These are phyloP conservation scores for Camellia oleifera DNA, from an alignment of 179 eudicot species.

Conservation along the genomic window DNA sequence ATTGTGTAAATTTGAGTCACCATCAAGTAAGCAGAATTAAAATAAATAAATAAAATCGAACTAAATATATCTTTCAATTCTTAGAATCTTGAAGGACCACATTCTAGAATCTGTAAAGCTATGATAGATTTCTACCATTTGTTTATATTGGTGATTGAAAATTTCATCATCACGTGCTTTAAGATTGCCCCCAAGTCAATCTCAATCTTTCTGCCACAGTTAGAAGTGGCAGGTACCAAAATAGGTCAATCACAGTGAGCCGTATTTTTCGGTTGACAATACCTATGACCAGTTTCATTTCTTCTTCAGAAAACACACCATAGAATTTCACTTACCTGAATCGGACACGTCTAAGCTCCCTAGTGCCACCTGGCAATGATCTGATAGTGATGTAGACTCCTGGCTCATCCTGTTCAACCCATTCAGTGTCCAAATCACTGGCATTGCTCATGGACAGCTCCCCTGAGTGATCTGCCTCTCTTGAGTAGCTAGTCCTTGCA, in stretches of 20 bases:
- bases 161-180: neutral
- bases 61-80: neutral
- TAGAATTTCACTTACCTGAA: constrained; percentile 62
- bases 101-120: neutral
- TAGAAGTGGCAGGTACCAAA: constrained; percentile 5
- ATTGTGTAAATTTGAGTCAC: neutral
- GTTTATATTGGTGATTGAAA: neutral
- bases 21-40: neutral
- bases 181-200: neutral
- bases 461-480: constrained; percentile 73
- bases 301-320: neutral
- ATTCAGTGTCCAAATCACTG: constrained; percentile 88
- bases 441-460: constrained; percentile 93
- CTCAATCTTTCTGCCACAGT: neutral
- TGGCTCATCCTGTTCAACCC: constrained; percentile 98
- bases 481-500: constrained; percentile 71
- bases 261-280: neutral
- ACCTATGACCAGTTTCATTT: neutral
- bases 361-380: constrained; percentile 80
- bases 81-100: constrained; percentile 13
- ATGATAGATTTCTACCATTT: neutral
- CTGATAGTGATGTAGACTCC: constrained; percentile 93
- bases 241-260: neutral
- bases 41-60: no score
- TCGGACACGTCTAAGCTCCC: constrained; percentile 93